Percentiles rank a stretch among this genome's conserved stretches.
Conservation (phyloP, 768 basidiomycete genomes). For the Lepiota brunneoincarnata region DNA sequence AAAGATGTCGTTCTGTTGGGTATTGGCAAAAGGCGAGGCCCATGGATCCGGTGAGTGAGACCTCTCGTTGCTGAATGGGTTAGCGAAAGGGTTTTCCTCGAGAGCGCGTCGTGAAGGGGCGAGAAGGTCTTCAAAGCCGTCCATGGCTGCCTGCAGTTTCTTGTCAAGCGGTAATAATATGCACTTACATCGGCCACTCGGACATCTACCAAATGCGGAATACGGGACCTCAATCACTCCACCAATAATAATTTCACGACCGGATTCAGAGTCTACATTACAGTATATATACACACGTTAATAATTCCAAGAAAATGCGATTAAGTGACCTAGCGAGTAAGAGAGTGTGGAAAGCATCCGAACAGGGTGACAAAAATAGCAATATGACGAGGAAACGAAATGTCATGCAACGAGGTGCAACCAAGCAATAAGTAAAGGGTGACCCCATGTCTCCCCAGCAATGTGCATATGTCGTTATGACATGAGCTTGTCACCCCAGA, state of each 20-base stretch:
- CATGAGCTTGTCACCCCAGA: constrained; percentile 81
- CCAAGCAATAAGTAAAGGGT: constrained; percentile 4
- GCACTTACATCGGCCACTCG: too few relatives aligned
- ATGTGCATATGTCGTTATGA: constrained; percentile 35
- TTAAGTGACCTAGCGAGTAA: not conserved
- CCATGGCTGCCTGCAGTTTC: constrained; percentile 41
- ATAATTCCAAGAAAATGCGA: not conserved
- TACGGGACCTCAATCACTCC: not conserved
- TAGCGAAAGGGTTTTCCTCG: constrained; percentile 76
- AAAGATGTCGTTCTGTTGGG: constrained; percentile 28
- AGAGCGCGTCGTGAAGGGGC: constrained; percentile 55
- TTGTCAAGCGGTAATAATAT: not conserved
- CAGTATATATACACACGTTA: not conserved
- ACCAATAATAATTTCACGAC: not conserved
- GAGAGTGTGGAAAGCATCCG: not conserved
- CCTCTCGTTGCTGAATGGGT: constrained; percentile 61
- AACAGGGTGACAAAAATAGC: not conserved
- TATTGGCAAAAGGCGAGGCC: constrained; percentile 53
- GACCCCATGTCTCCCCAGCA: not conserved
- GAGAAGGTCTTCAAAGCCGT: constrained; percentile 77
- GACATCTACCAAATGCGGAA: constrained; percentile 3
- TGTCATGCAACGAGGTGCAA: not conserved
- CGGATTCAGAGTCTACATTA: not conserved
- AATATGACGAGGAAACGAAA: not conserved
- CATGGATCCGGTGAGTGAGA: constrained; percentile 76